Conservation (phyloP, 192 early-diverging fungal genomes). For the Thamnidium elegans region DNA sequence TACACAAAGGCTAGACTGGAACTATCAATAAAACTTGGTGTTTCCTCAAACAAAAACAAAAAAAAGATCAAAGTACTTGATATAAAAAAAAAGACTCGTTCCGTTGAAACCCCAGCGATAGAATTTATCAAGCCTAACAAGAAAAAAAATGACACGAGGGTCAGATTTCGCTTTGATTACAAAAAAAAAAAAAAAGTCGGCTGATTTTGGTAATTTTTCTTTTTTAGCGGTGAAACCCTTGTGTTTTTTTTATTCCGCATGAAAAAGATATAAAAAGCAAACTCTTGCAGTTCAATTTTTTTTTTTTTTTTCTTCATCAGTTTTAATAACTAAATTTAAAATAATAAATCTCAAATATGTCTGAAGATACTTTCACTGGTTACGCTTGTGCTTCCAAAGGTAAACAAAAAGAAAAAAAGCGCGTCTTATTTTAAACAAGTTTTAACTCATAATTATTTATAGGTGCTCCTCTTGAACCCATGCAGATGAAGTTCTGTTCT, state of each 20-base stretch:
- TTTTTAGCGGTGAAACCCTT: background rate
- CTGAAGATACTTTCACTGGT: constrained; percentile 14
- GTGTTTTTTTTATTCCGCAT: background rate
- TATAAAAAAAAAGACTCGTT: too few species aligned
- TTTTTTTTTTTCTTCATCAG: background rate
- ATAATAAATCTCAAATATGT: constrained; percentile 12
- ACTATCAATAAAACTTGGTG: too few species aligned
- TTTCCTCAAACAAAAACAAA: too few species aligned
- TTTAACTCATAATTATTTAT: background rate
- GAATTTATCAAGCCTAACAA: too few species aligned
- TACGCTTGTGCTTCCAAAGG: constrained; percentile 1
- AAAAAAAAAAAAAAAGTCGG: too few species aligned
- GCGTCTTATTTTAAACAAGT: background rate
- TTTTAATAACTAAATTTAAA: background rate
- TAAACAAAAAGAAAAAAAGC: background rate
- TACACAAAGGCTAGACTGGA: too few species aligned
- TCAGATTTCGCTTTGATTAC: too few species aligned
- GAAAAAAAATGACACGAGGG: too few species aligned
- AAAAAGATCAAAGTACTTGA: too few species aligned
- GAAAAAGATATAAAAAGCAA: background rate
- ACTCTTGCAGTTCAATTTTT: too few species aligned
- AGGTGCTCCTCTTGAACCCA: constrained; percentile 12
- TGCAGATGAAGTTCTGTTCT: constrained; percentile 4
- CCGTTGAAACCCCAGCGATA: too few species aligned
- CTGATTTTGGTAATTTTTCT: too few species aligned